Evolutionary conservation across 1,284 basidiomycete genomes (phyloP), one percentile per base, ranked within the genome.

Genomic region (Phellopilus nigrolimitatus): DNA sequence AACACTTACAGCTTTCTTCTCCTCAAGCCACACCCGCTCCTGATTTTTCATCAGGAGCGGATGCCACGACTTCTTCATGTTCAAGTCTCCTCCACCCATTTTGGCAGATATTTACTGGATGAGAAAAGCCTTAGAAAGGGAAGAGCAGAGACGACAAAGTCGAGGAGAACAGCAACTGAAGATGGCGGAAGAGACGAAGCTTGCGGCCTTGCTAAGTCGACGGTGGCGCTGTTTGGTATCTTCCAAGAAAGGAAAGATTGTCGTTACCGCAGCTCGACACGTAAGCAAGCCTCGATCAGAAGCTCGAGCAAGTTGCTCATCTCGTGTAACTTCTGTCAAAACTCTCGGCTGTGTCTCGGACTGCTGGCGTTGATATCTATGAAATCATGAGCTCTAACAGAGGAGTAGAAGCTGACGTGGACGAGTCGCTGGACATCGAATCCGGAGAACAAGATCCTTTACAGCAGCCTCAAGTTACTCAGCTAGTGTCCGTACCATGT

Each of bases 11-110:
- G 93, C 93, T 66, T 91, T 88, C 80, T 97, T 93, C 72, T 99
- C 95, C 70, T 95, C 89, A 57, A 97, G 82, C 95, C 97, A 99
- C 63, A 99, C 95, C 78, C 88, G 84, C 84, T 97, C 93, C 85
- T 98, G 95, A 74, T 97, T 97, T 68, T 91, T 92, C 72, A 95
- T 72, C 73, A 97, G 90, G 78, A 95, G 88, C 78, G 93, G 92
- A 70, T 97, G 94, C 94, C 95, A 97, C 60, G 91, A 92, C 80
- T 95, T 95, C 71, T 97, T 97, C 93, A 95, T 95, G 64, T 92
- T 92, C 69, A 93, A 75, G 67, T 94, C 91, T 59, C 91, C 91
- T 57, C 91, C 91, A 80, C 93, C 93, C 93, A 97, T 97, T 62
- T 88, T 94, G 76, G 61, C 59, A 65, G 58, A 51, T 58, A 64